Percentiles rank a stretch among this genome's conserved stretches.
Conservation (phyloP, 805 yeast species). For the Monosporozyma yasuniensis region DNA sequence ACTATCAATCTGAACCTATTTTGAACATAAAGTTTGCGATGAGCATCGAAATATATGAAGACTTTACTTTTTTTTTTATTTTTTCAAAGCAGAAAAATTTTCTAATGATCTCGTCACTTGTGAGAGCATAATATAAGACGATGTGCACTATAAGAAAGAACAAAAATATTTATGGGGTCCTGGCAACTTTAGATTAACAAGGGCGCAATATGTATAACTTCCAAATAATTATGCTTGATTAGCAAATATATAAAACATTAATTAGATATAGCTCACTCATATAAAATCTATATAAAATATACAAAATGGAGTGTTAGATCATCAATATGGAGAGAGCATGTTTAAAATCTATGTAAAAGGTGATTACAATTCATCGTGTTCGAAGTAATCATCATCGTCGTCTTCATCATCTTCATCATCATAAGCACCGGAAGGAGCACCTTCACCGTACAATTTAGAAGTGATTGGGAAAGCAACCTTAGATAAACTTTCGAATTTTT, state of each 20-base stretch:
- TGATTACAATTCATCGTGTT: constrained; percentile 57
- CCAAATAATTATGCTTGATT: not conserved
- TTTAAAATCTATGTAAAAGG: not conserved
- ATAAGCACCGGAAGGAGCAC: constrained; percentile 36
- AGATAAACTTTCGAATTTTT: constrained; percentile 75
- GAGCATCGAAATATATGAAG: not conserved
- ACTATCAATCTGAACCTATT: not conserved
- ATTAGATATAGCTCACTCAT: not conserved
- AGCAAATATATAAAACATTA: not conserved
- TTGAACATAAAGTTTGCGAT: not conserved
- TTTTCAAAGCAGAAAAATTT: not conserved
- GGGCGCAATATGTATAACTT: not conserved
- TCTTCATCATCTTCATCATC: constrained; percentile 48
- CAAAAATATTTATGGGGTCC: not conserved
- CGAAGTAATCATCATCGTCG: constrained; percentile 47
- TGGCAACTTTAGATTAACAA: not conserved
- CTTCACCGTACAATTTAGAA: constrained; percentile 62
- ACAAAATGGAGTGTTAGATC: not conserved
- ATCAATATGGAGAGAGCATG: not conserved
- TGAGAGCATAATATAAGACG: not conserved
- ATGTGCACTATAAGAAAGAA: no score
- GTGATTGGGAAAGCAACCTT: constrained; percentile 87
- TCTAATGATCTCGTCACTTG: not conserved
- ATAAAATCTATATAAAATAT: not conserved
- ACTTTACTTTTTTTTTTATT: not conserved